These are phyloP conservation scores for Fusarium sp. DNA, from an alignment of 2,329 filamentous ascomycete genomes.

Conservation along the genomic window DNA sequence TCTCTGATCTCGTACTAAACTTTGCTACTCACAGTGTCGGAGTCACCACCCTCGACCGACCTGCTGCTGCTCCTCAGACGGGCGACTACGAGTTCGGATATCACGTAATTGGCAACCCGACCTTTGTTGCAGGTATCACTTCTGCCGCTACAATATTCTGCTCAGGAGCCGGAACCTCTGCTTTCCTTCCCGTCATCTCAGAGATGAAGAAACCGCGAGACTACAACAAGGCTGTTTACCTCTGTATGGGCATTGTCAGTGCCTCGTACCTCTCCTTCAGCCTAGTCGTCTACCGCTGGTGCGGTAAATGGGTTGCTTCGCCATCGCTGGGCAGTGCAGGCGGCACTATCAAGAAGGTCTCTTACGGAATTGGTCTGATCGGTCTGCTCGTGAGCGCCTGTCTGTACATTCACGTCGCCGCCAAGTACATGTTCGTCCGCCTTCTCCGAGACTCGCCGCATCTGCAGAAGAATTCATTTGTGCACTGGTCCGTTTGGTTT, in stretches of 20 bases:
- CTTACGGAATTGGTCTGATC: slow-evolving; percentile 52
- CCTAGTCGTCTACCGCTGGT: slow-evolving; percentile 74
- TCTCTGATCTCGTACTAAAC: neutral
- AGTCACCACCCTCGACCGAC: slow-evolving; percentile 70
- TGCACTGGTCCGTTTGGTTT: slow-evolving; percentile 58
- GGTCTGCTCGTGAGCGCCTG: slow-evolving; percentile 51
- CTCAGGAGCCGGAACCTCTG: slow-evolving; percentile 71
- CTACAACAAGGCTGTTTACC: slow-evolving; percentile 62
- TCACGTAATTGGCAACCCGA: slow-evolving; percentile 68
- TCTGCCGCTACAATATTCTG: slow-evolving; percentile 73
- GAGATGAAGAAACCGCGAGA: slow-evolving; percentile 70
- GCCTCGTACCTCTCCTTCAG: slow-evolving; percentile 71
- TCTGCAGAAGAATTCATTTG: slow-evolving; percentile 53
- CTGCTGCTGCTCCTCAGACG: slow-evolving; percentile 72
- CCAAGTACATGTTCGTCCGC: slow-evolving; percentile 60
- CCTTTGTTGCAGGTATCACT: slow-evolving; percentile 71
- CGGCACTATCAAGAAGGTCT: slow-evolving; percentile 51
- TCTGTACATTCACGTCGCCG: slow-evolving; percentile 56
- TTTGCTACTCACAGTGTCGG: slow-evolving; percentile 58
- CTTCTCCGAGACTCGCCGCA: slow-evolving; percentile 56
- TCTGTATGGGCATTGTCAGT: slow-evolving; percentile 71
- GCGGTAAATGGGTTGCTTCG: slow-evolving; percentile 74
- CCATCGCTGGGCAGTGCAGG: slow-evolving; percentile 58
- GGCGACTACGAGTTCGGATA: slow-evolving; percentile 74
- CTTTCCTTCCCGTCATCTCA: slow-evolving; percentile 75